Evolutionary conservation across 805 yeast species (phyloP).

Genomic region (Maudiozyma pseudohumilis): DNA sequence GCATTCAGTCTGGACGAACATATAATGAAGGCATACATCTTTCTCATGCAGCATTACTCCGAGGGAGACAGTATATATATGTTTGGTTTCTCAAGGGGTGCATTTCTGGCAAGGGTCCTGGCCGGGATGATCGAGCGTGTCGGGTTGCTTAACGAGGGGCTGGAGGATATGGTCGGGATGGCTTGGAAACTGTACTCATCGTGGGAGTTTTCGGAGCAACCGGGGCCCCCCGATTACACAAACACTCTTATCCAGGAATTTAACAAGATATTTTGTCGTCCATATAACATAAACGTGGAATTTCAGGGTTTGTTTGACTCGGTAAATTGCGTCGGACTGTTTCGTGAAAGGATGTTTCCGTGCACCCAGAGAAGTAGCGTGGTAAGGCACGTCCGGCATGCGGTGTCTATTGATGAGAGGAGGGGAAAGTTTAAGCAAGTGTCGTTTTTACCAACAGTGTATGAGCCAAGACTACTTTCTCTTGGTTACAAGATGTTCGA

Average conservation of each 20-base stretch:
- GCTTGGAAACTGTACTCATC: conserved; percentile 56
- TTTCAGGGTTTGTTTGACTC: conserved; percentile 66
- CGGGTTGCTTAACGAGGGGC: conserved; percentile 47
- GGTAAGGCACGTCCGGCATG: conserved; percentile 56
- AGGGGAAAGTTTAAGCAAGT: conserved; percentile 54
- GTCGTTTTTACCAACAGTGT: conserved; percentile 37
- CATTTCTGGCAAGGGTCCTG: conserved; percentile 53
- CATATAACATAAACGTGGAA: conserved; percentile 34
- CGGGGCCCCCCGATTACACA: conserved; percentile 35
- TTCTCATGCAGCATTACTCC: conserved; percentile 39
- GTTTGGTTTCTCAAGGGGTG: conserved; percentile 58
- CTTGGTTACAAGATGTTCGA: conserved; percentile 7
- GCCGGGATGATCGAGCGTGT: conserved; percentile 57
- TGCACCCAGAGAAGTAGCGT: conserved; percentile 40
- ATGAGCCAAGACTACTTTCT: conserved; percentile 25
- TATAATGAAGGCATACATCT: conserved; percentile 47
- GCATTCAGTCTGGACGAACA: conserved; percentile 49
- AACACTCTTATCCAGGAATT: conserved; percentile 44
- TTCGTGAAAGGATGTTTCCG: conserved; percentile 51
- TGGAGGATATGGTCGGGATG: conserved; percentile 44
- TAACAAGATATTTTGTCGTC: conserved; percentile 42
- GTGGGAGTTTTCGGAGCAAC: conserved; percentile 55
- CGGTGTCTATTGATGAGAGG: conserved; percentile 58
- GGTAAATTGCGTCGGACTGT: conserved; percentile 53
- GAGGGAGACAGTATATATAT: conserved; percentile 43